Evolutionary conservation across 192 early-diverging fungal genomes (phyloP).

Genomic region (Pilaira anomala): DNA sequence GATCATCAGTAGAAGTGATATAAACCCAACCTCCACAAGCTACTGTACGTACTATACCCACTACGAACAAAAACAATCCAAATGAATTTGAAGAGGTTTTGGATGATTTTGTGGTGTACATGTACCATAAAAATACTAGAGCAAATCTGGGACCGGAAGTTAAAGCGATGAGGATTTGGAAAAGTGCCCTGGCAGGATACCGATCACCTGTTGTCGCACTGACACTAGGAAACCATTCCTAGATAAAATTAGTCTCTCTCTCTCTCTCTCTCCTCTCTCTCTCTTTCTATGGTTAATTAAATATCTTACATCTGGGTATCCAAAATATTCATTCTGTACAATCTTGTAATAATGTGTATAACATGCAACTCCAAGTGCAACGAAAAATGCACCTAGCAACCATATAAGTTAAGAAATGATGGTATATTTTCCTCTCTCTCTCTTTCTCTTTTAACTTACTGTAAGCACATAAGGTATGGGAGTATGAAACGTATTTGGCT

Average conservation of each 20-base stretch:
- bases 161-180: slow-evolving; percentile 78
- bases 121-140: slow-evolving; percentile 47
- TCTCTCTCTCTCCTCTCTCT: background rate
- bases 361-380: slow-evolving; percentile 64
- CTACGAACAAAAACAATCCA: slow-evolving; percentile 38
- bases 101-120: slow-evolving; percentile 35
- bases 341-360: slow-evolving; percentile 79
- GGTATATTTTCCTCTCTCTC: too few species aligned
- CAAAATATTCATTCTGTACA: slow-evolving; percentile 72
- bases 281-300: slow-evolving; percentile 7
- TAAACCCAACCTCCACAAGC: slow-evolving; percentile 83
- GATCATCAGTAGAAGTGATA: slow-evolving; percentile 79
- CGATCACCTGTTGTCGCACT: slow-evolving; percentile 79
- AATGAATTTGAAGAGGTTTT: slow-evolving; percentile 25
- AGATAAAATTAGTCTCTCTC: background rate
- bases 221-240: slow-evolving; percentile 81
- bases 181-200: slow-evolving; percentile 71
- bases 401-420: too few species aligned
- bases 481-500: slow-evolving; percentile 21
- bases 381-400: slow-evolving; percentile 69
- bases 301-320: slow-evolving; percentile 64
- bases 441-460: slow-evolving; percentile 18
- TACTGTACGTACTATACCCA: slow-evolving; percentile 62
- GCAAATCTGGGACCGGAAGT: slow-evolving; percentile 57
- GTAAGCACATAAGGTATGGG: slow-evolving; percentile 25